phyloP scores from a whole-genome alignment of 2,329 filamentous ascomycete species.

The Verticillium zaregamsianum region DNA sequence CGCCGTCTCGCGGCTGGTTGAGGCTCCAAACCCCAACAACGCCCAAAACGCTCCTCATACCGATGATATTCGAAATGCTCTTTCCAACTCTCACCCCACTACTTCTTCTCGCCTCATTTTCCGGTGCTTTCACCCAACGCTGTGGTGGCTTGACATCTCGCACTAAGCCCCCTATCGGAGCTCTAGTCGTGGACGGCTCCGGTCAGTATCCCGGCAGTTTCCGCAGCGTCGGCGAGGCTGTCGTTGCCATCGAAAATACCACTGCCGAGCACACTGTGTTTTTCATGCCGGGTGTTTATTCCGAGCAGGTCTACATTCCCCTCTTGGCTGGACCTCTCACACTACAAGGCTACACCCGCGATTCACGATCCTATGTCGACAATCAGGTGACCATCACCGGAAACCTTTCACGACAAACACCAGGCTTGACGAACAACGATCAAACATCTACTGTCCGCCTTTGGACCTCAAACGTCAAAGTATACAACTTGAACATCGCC shows the following conservation, averaged over 20 bases:
- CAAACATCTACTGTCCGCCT: constrained; percentile 33
- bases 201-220: constrained; percentile 7
- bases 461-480: constrained; percentile 54
- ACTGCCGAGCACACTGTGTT: constrained; percentile 33
- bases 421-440: constrained; percentile 40
- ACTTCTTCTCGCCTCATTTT: background rate
- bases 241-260: constrained; percentile 13
- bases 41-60: no score
- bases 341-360: constrained; percentile 49
- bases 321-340: constrained; percentile 29
- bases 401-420: constrained; percentile 23
- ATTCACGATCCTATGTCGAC: constrained; percentile 32
- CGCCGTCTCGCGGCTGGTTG: no score
- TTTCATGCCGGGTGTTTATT: constrained; percentile 57
- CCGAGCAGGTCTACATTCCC: constrained; percentile 13
- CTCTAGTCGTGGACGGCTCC: constrained; percentile 7
- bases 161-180: background rate
- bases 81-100: no score
- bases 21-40: no score
- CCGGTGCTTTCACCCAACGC: background rate
- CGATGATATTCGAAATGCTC: no score
- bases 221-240: constrained; percentile 5
- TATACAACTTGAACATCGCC: constrained; percentile 29
- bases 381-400: constrained; percentile 44
- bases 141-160: constrained; percentile 6